phyloP scores from a whole-genome alignment of 192 early-diverging fungal genomes.

The Backusella circina region DNA sequence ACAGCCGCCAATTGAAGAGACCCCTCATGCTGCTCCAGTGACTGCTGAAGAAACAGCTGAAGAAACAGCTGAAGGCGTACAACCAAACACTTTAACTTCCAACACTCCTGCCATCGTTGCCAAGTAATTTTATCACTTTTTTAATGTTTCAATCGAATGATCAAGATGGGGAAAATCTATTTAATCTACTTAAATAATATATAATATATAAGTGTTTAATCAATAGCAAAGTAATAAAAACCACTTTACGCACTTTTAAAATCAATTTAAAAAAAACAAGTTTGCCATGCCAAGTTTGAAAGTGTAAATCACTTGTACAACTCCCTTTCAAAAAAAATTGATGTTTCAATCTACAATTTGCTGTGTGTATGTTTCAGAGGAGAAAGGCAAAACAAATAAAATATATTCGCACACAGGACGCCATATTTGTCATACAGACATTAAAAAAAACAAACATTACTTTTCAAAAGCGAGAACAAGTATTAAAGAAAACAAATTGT shows the following conservation, averaged over 20 bases:
- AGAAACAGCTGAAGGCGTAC: background rate
- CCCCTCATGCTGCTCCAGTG: background rate
- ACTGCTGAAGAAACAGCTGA: background rate
- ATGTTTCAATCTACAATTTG: background rate
- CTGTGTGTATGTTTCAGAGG: background rate
- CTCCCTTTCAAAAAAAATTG: background rate
- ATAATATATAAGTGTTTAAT: background rate
- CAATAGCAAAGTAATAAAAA: background rate
- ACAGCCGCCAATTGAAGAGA: background rate
- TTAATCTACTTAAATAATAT: background rate
- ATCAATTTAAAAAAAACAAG: background rate
- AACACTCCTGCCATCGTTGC: background rate
- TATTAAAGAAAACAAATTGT: background rate
- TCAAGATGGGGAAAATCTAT: background rate
- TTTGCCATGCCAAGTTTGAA: background rate
- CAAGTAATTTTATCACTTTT: background rate
- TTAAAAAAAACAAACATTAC: background rate
- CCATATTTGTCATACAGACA: background rate
- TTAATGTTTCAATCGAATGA: background rate
- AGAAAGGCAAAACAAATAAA: background rate
- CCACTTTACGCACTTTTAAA: background rate
- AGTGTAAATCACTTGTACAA: background rate
- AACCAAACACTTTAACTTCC: background rate
- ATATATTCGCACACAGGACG: background rate
- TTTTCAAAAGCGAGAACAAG: background rate